Evolutionary conservation across 192 early-diverging fungal genomes (phyloP), one percentile per base, ranked within the genome.

Genomic region (Rhizoclosmatium globosum): DNA sequence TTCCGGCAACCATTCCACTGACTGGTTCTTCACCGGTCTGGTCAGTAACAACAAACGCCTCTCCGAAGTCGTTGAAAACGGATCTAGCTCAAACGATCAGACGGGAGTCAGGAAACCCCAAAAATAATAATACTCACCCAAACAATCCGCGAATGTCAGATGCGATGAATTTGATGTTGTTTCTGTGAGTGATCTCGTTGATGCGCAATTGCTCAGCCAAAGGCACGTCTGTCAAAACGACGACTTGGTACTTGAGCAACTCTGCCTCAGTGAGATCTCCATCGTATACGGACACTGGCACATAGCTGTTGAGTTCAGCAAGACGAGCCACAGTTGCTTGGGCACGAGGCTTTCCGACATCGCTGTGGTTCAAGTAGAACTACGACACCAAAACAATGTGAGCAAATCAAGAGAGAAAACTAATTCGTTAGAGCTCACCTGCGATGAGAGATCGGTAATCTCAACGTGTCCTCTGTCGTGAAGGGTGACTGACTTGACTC

Each of bases 401-500:
- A n/a, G n/a, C n/a, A n/a, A n/a, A n/a, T n/a, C n/a, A 42, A 11
- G 23, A 1, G 11, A 23, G 0, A 77, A 9, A 56, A 62, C 61
- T 2, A 44, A 17, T 23, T 13, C 0, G 46, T 71, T 46, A n/a
- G 17, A 21, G 43, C 68, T 39, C 87, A 95, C 94, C 86, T 97
- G 95, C 2, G 93, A 92, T 19, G 97, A 95, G 75, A 99, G 87
- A 84, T 99, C 98, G 31, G 89, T 81, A 31, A 96, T 76, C 74
- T 91, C 82, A 41, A 92, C 92, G 39, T 90, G 86, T 62, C 86
- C 89, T 44, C 94, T 91, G 82, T 99, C 98, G 80, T 96, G 92
- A 31, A 99, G 84, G 7, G 96, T 96, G 23, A 99, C 98, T 79
- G 96, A 97, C 87, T 99, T 99, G 71, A 99, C 98, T 67, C 98